Evolutionary conservation across 352 stramenopile species (phyloP).

Genomic region (Globisporangium sylvaticum): DNA sequence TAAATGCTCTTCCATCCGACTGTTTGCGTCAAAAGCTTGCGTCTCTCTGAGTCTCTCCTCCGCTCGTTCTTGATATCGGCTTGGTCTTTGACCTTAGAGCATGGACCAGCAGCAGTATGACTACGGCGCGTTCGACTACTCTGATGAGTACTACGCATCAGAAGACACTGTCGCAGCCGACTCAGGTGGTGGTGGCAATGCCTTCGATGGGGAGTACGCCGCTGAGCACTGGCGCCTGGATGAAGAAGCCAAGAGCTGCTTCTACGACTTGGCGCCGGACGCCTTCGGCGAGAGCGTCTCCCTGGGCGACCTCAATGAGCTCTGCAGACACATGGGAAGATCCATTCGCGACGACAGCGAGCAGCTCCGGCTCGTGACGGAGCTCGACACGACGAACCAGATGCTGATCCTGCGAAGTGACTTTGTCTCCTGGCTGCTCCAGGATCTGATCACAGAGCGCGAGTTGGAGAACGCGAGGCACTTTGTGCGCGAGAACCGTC

Average conservation of each 20-base stretch:
- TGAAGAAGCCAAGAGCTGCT: conserved; percentile 32
- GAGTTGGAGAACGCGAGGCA: conserved; percentile 15
- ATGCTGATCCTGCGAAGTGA: conserved; percentile 53
- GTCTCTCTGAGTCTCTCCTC: not conserved
- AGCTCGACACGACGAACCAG: conserved; percentile 54
- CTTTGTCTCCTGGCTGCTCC: conserved; percentile 52
- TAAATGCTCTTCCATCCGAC: not conserved
- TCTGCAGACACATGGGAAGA: conserved; percentile 37
- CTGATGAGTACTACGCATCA: conserved; percentile 11
- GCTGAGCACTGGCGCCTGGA: conserved; percentile 53
- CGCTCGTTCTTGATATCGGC: not conserved
- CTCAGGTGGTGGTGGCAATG: not conserved
- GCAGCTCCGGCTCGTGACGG: conserved; percentile 37
- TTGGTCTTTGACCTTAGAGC: not conserved
- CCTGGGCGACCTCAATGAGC: conserved; percentile 41
- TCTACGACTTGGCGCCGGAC: conserved; percentile 33
- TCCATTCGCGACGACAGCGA: conserved; percentile 42
- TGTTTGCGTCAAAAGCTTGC: not conserved
- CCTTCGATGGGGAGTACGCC: conserved; percentile 16
- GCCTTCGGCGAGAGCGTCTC: conserved; percentile 27
- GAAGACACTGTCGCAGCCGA: not conserved
- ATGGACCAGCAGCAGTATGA: not conserved
- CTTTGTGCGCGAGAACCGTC: conserved; percentile 9
- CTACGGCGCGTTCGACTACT: not conserved
- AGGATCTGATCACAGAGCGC: conserved; percentile 28